Base-by-base conservation (phyloP, 176 grass and related monocot species). In the maize (Zea mays) region DNA sequence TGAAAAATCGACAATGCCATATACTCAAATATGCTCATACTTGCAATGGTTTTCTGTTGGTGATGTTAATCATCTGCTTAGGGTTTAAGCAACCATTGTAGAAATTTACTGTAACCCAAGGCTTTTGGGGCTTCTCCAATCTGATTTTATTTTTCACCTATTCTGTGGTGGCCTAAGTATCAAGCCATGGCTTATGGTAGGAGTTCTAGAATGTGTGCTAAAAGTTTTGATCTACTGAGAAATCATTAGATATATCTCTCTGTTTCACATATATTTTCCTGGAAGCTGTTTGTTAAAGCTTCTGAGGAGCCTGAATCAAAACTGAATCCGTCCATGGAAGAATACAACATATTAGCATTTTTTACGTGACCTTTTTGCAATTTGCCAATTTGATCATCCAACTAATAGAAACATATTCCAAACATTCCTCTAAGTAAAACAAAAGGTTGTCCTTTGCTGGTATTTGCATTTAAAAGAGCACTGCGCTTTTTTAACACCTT, bases 1-100 rank as follows among this genome's bases (percentile, higher is more conserved):
- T 47, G 20, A 43, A 36, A 52, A 45, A 37, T 36, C 20, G 27
- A 8, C 44, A 49, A 66, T 48, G 14, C 45, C 62, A 65, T 80
- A 41, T 16, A 12, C 48, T 59, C n/a, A 57, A 57, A 57, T 56
- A 37, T 62, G 41, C 38, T 86, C 47, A 46, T 19, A 37, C 38
- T 79, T 79, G 39, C 80, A 77, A 47, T 83, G 72, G 47, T 72
- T 82, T 73, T 46, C 4, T 80, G 39, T 56, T 67, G 38, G 65
- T 67, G 44, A 12, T 17, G 4, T 58, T 73, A 10, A 45, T 73
- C 17, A 36, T 38, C 14, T 85, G n/a, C 8, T 63, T 74, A 15
- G 27, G 63, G 2, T 60, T 84, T 79, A 73, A 41, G 14, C 3
- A 0, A 57, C 7, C 51, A 10, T 54, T 41, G n/a, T 69, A 41